Evolutionary conservation across 306 rosid genomes (phyloP), one percentile per base, ranked within the genome.

Genomic region (Cucurbita maxima): DNA sequence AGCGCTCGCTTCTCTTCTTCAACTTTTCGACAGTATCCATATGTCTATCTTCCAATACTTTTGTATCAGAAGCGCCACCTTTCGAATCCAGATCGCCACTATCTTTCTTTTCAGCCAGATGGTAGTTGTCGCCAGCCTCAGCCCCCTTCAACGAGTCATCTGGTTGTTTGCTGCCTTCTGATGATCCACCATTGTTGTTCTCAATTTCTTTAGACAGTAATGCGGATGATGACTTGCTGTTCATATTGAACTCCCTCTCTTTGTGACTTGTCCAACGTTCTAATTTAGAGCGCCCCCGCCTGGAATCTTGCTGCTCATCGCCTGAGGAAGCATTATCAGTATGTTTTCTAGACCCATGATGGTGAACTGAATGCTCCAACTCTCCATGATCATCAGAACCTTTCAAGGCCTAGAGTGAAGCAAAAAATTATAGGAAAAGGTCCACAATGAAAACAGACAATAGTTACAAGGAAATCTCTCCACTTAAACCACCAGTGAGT

Each of bases 211-310:
- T 89, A 53, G 85, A 76, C 82, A 83, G 82, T 78, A 81, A 69
- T 64, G 88, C 76, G 58, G 92, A 85, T 7, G 87, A 80, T 34
- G 94, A 81, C 87, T 89, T 95, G 81, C 68, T 82, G 69, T 77
- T 78, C 76, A 85, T 73, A 54, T 72, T 73, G 74, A 84, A 91
- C 80, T 95, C 97, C 78, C 89, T 87, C 84, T 89, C 96, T 76
- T 84, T 82, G 70, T 95, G 96, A 79, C 99, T 95, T 18, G 97
- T 89, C 99, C 99, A 95, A 45, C 99, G 97, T 81, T 95, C 99
- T 84, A 95, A 84, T 78, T 95, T 95, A 71, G 99, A 88, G 51
- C 96, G 90, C 72, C 99, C 99, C 80, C 88, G 83, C 47, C 70
- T 83, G 71, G 86, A 84, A 81, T 89, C 96, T 59, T 78, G 86